Evolutionary conservation across 208 protist species (phyloP).

Genomic region (Herpetomonas samuelpessoai): DNA sequence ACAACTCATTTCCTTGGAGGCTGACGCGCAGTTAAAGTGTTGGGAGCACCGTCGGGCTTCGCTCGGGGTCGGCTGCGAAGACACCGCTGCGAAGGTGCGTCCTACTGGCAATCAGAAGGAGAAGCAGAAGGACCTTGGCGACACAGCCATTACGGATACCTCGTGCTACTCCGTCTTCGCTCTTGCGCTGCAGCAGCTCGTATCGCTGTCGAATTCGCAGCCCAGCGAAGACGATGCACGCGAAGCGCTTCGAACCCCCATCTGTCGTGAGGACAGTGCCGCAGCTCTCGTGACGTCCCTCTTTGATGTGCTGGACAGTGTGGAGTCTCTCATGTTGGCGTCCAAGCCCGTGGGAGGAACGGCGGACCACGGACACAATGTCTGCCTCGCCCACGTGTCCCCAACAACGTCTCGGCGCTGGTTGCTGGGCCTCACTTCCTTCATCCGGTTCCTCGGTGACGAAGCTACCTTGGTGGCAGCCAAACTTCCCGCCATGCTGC

Average conservation of each 20-base stretch:
- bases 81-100: too few species aligned
- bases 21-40: constrained; percentile 35
- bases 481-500: constrained; percentile 76
- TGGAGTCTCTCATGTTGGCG: not conserved
- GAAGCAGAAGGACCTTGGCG: not conserved
- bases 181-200: constrained; percentile 22
- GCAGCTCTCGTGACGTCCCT: constrained; percentile 8
- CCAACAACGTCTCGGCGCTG: constrained; percentile 44
- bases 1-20: constrained; percentile 67
- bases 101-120: too few species aligned
- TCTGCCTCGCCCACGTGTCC: constrained; percentile 13
- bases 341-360: not conserved
- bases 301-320: constrained; percentile 25
- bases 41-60: constrained; percentile 12
- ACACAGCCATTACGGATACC: constrained; percentile 1
- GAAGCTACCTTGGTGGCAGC: constrained; percentile 70
- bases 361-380: too few species aligned
- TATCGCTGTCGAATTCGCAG: constrained; percentile 25
- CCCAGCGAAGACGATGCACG: constrained; percentile 3
- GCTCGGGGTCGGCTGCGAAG: too few species aligned
- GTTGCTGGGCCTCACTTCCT: constrained; percentile 58
- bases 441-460: constrained; percentile 65
- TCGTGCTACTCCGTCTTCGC: constrained; percentile 20
- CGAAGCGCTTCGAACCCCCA: constrained; percentile 2
- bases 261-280: not conserved